Conservation (phyloP, 2,329 filamentous ascomycete genomes). For the Sporothrix phasma region DNA sequence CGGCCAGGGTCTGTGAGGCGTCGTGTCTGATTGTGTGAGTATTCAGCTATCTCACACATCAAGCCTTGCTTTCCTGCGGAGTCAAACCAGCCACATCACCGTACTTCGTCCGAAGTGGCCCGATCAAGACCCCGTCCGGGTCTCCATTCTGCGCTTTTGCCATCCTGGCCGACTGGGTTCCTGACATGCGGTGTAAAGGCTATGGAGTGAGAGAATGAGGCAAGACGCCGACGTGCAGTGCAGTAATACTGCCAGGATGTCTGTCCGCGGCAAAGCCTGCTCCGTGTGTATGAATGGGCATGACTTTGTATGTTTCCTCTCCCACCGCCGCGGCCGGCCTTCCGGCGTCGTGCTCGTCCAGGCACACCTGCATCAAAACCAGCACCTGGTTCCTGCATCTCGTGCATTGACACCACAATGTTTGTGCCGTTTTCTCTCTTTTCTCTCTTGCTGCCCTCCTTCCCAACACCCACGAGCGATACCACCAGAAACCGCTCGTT, state of each 20-base stretch:
- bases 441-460: neutral
- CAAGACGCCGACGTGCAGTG: neutral
- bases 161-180: neutral
- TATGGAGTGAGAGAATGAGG: neutral
- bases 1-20: no score
- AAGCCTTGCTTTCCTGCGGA: neutral
- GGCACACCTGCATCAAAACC: constrained; percentile 2
- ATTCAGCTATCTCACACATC: no score
- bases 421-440: neutral
- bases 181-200: neutral
- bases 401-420: no score
- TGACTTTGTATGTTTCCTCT: no score
- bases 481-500: neutral
- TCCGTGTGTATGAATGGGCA: no score
- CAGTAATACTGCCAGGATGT: no score
- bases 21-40: no score
- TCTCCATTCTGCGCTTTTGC: neutral
- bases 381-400: constrained; percentile 11
- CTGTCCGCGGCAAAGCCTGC: neutral
- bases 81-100: neutral
- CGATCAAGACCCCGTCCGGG: neutral
- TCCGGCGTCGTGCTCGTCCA: neutral
- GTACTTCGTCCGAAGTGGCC: neutral
- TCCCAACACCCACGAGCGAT: constrained; percentile 4
- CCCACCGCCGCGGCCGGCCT: neutral